Base-by-base conservation (phyloP, 257 asterid genomes). In the Leptodermis oblonga region DNA sequence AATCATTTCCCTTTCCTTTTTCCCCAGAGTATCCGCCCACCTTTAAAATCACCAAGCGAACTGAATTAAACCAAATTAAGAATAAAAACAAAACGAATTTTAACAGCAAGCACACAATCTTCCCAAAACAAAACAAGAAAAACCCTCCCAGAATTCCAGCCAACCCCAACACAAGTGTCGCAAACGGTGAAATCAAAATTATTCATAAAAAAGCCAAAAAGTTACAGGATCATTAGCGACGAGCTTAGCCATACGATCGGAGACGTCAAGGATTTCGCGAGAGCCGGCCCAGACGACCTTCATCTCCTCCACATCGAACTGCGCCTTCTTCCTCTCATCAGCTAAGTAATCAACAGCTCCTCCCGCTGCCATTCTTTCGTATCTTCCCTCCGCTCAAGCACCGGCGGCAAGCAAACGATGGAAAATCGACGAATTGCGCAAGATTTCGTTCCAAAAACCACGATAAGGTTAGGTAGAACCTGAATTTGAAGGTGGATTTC, bases 201-300 rank as follows among this genome's bases (percentile, higher is more conserved):
- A 2, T 34, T 42, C 15, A 14, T 23, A 33, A 2, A 4, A 30
- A 42, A 6, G 52, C 30, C 30, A 56, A 34, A 62, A 11, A 69
- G 7, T 73, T 84, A 94, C 99, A 65, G 97, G 99, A 85, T 94
- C 97, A 72, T 76, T 71, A 20, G 96, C 97, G 22, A 94, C 99
- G 65, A 94, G 97, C 87, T 90, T 91, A 55, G 99, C 79, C 55
- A 94, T 91, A 30, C 99, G 99, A 84, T 94, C 96, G 20, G 96
- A 81, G 36, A 91, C 76, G 75, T 91, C 82, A 42, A 90, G 78
- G 69, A 70, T 70, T 42, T 74, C 86, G n/a, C 78, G 86, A 28
- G 99, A 94, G 42, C 99, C 99, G 30, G 96, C 97, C 99, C 99
- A 94, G 3, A 91, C 90, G 68, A 94, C 69, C 88, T 94, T 94